Base-by-base conservation (phyloP, 1,139 yeast genomes). In the Saccharomyces hybrid region DNA sequence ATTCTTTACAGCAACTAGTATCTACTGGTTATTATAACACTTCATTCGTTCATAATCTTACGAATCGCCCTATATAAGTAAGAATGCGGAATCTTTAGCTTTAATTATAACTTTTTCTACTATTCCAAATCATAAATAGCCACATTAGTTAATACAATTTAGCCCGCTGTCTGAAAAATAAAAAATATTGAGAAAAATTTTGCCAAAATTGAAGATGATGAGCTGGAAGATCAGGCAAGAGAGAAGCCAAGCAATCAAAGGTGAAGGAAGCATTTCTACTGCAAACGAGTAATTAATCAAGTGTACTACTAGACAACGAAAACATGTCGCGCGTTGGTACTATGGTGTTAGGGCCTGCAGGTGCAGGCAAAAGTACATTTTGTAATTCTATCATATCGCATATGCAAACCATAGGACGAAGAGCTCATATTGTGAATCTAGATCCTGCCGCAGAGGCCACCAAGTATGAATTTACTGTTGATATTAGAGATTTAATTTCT, bases 361-460 rank as follows among this genome's bases (percentile, higher is more conserved):
- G 99, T 41, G 98, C 87, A 11, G 99, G 99, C 9, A 93, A 85
- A 71, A 82, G 90, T 51, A 89, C 99, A 0, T 93, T 93, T 68
- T 91, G 98, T 73, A 88, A 88, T 66, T 77, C 96, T 11, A 80
- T 93, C 57, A 86, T 95, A 54, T 73, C 95, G 1, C 88, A 93
- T 69, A 88, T 95, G 84, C 95, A 89, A 70, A 79, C 89, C 28
- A 78, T 88, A 29, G 98, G 99, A 0, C 83, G 99, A 56, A 76
- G 96, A 49, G 97, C 96, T 0, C 98, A 93, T 69, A 82, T 95
- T 47, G 97, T 93, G 27, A 93, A 93, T 67, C 74, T 95, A 51
- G 99, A 93, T 71, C 99, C 99, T 6, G 99, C 99, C 0, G 99
- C 99, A 2, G 96, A 90, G 59, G 89, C 98, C 13, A 82, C 82